Conservation (phyloP, 495 filamentous ascomycete species). For the Cudoniella acicularis region DNA sequence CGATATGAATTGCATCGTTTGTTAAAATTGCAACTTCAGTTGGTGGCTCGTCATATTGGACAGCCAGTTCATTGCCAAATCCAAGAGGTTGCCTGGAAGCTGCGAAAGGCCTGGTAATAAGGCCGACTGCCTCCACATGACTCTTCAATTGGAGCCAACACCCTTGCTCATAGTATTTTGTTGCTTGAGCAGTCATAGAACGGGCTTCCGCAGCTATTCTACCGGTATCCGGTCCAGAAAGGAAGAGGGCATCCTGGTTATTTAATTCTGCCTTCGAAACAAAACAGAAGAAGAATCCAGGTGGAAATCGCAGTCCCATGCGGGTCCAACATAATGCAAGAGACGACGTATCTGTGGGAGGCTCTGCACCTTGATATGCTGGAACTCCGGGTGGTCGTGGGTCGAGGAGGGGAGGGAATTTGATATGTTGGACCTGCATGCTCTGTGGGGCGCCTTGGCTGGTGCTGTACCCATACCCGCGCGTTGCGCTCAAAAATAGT, state of each 20-base stretch:
- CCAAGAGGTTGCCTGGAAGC: conserved; percentile 68
- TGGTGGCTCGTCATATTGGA: conserved; percentile 80
- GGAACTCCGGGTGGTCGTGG: conserved; percentile 27
- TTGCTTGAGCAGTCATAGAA: conserved; percentile 43
- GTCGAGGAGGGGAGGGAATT: conserved; percentile 70
- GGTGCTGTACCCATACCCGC: conserved; percentile 64
- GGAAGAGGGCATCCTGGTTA: conserved; percentile 72
- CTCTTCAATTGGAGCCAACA: conserved; percentile 70
- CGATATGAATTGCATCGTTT: conserved; percentile 79
- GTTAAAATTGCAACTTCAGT: conserved; percentile 88
- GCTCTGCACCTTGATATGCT: conserved; percentile 27
- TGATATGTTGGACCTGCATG: conserved; percentile 95
- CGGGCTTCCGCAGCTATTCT: conserved; percentile 61
- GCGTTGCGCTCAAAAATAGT: conserved; percentile 86
- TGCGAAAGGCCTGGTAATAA: conserved; percentile 65
- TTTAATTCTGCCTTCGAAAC: conserved; percentile 51
- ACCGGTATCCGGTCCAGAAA: conserved; percentile 83
- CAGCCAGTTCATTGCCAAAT: conserved; percentile 91
- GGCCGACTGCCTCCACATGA: conserved; percentile 68
- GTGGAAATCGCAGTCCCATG: conserved; percentile 66
- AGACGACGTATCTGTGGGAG: conserved; percentile 39
- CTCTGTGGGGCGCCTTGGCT: conserved; percentile 73
- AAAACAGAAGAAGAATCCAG: conserved; percentile 88
- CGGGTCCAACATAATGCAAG: conserved; percentile 49
- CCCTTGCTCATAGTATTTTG: conserved; percentile 64